Evolutionary conservation across 2,329 filamentous ascomycete species (phyloP).

Genomic region (Achaetomium macrosporum): DNA sequence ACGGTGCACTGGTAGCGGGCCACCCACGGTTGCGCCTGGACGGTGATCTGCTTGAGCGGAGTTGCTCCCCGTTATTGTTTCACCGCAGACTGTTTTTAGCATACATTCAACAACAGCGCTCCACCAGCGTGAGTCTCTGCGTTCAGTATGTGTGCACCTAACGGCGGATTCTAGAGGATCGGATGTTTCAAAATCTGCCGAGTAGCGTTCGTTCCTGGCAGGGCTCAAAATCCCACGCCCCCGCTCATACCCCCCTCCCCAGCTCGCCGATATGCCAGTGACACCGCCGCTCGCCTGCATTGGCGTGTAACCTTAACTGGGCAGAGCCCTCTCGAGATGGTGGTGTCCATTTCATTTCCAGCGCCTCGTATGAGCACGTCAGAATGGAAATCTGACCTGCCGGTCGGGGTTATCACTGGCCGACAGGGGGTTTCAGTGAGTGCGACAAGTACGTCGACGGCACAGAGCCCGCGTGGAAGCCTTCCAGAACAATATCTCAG

Average conservation of each 20-base stretch:
- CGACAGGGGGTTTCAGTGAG: conserved; percentile 12
- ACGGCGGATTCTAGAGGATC: conserved; percentile 13
- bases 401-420: conserved; percentile 10
- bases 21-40: background rate
- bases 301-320: conserved; percentile 8
- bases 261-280: background rate
- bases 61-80: conserved; percentile 4
- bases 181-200: conserved; percentile 19
- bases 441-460: conserved; percentile 6
- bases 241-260: background rate
- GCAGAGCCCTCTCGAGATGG: background rate
- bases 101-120: background rate
- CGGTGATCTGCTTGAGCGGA: background rate
- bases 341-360: conserved; percentile 12
- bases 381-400: conserved; percentile 12
- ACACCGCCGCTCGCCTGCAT: conserved; percentile 6
- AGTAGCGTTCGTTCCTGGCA: conserved; percentile 5
- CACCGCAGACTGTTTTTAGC: conserved; percentile 16
- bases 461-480: conserved; percentile 17
- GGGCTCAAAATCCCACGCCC: conserved; percentile 4
- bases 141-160: background rate
- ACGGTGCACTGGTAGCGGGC: background rate
- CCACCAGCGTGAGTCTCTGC: conserved; percentile 5
- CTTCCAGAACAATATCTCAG: conserved; percentile 18
- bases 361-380: conserved; percentile 4